Base-by-base conservation (phyloP, 768 basidiomycete genomes). In the Tylopilus sp. region DNA sequence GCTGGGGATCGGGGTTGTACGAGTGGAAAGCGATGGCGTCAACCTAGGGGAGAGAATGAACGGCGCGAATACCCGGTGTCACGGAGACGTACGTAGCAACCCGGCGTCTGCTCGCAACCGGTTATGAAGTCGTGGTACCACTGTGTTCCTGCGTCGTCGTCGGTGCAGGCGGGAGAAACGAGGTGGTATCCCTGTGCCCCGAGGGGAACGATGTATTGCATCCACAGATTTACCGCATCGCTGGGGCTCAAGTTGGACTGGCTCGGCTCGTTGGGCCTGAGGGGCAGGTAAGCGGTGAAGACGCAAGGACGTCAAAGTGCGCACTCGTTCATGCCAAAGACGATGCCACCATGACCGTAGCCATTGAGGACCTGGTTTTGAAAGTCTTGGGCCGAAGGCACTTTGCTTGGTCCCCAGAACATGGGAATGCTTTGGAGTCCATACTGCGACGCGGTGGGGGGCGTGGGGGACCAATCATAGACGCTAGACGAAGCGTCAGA, bases 311-410 rank as follows among this genome's bases (percentile, higher is more conserved):
- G 7, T 6, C 3, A 16, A 5, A 45, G 38, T 21, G 56, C 83
- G 12, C 53, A 92, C 92, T 93, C 93, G 63, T 96, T 97, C 65
- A 78, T 70, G 48, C 83, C 86, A 21, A 87, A n/a, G n/a, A n/a
- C n/a, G n/a, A n/a, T n/a, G n/a, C n/a, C n/a, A n/a, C n/a, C n/a
- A n/a, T n/a, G n/a, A n/a, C n/a, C n/a, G n/a, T n/a, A n/a, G n/a
- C n/a, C n/a, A n/a, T n/a, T n/a, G n/a, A n/a, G n/a, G n/a, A n/a
- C n/a, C n/a, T n/a, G n/a, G n/a, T n/a, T n/a, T n/a, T n/a, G n/a
- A n/a, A n/a, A n/a, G n/a, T n/a, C n/a, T n/a, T n/a, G n/a, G n/a
- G n/a, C n/a, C n/a, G n/a, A n/a, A n/a, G n/a, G n/a, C n/a, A n/a
- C n/a, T n/a, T n/a, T n/a, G n/a, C n/a, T n/a, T 21, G 36, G n/a